phyloP scores from a whole-genome alignment of 2,329 filamentous ascomycete genomes.

The Cladosporium phlei region DNA sequence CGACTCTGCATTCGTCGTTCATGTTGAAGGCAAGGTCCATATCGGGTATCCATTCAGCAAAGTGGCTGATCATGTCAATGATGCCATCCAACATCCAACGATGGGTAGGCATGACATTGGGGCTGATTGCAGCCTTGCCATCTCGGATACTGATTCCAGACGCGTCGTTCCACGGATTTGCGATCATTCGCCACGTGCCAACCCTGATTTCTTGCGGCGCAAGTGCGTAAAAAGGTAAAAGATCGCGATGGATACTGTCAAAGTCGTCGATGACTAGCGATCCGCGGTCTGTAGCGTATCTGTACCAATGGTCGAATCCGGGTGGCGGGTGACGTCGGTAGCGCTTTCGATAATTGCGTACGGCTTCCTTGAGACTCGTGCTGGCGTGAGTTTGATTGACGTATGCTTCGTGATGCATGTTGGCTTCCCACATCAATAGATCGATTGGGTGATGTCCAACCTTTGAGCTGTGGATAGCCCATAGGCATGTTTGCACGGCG shows the following conservation, averaged over 20 bases:
- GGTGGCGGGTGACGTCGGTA: conserved; percentile 55
- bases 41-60: conserved; percentile 53
- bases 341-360: conserved; percentile 47
- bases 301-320: conserved; percentile 57
- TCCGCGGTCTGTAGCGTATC: conserved; percentile 49
- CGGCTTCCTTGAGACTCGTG: conserved; percentile 45
- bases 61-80: conserved; percentile 50
- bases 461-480: conserved; percentile 37
- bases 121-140: conserved; percentile 47
- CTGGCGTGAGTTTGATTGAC: conserved; percentile 44
- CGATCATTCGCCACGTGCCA: conserved; percentile 49
- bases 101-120: conserved; percentile 51
- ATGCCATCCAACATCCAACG: conserved; percentile 56
- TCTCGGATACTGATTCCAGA: conserved; percentile 53
- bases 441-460: conserved; percentile 52
- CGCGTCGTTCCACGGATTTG: conserved; percentile 52
- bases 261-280: conserved; percentile 56
- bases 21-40: conserved; percentile 61
- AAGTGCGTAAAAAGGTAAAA: conserved; percentile 53
- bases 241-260: conserved; percentile 54
- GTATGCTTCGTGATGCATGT: conserved; percentile 46
- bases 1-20: conserved; percentile 57
- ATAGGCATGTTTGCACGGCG: conserved; percentile 38
- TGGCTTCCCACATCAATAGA: conserved; percentile 48
- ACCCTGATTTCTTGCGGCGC: conserved; percentile 48